Base-by-base conservation (phyloP, 257 asterid species). In the Cinchona pubescens region DNA sequence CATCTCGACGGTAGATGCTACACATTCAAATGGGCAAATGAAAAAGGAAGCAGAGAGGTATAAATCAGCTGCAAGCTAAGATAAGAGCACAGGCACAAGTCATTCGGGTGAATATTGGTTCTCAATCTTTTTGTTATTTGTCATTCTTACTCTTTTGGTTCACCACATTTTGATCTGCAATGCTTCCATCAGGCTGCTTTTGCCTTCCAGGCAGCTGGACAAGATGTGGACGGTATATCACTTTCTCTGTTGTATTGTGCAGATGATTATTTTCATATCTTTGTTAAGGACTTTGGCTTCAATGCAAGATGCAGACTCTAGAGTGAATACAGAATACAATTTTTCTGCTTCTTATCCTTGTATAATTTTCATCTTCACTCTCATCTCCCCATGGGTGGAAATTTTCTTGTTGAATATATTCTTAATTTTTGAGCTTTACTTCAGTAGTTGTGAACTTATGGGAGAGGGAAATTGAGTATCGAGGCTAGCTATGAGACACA, bases 51-150 rank as follows among this genome's bases (percentile, higher is more conserved):
- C n/a, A 81, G 97, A 94, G 87, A 85, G 87, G 90, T n/a, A n/a
- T n/a, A n/a, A 92, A 87, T 82, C 88, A 86, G 63, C 37, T 88
- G 81, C 78, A 89, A 73, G 88, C 94, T 55, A 94, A 89, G 83
- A 89, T 94, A 64, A 83, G 98, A 86, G 84, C 79, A 53, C 98
- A 92, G 85, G 97, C 97, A 64, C 98, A 94, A 88, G 98, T 94
- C 76, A 81, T 94, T 75, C 92, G 95, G 90, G 98, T 94, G 86
- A 79, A 69, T 46, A 74, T 68, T 66, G n/a, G 63, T 59, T 81
- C 66, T 76, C 58, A 73, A 62, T 19, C 72, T 78, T 68, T 40
- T 18, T 12, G n/a, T 21, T 14, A 35, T 35, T 29, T 37, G 35
- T 14, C 18, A 27, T 65, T 72, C 60, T 42, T 43, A 56, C n/a